A percentile compares a stretch with the other conserved stretches of the same genome.
phyloP scores from a whole-genome alignment of 768 basidiomycete species.

The Agaricus sinodeliciosus region DNA sequence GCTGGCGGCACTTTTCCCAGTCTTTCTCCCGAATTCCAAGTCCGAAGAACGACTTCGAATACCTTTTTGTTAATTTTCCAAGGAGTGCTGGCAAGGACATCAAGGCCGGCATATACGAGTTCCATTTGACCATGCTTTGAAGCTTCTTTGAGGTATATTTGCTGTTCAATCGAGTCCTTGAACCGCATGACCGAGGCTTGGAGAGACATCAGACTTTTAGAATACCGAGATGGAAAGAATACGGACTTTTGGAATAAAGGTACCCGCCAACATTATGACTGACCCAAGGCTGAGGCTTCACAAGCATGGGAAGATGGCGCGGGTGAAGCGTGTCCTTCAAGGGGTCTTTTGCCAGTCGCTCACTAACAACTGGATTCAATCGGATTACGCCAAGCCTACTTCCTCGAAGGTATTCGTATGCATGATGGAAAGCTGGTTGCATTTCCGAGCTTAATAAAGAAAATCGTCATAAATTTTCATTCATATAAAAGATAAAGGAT shows the following conservation, averaged over 20 bases:
- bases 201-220: constrained; percentile 5
- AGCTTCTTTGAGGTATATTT: constrained; percentile 69
- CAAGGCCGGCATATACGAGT: constrained; percentile 81
- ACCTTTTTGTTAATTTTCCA: constrained; percentile 83
- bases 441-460: constrained; percentile 48
- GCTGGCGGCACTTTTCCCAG: constrained; percentile 83
- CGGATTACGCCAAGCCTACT: constrained; percentile 90
- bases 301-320: constrained; percentile 92
- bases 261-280: constrained; percentile 76
- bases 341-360: constrained; percentile 70
- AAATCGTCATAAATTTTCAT: constrained; percentile 8
- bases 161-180: constrained; percentile 85
- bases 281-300: constrained; percentile 86
- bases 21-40: constrained; percentile 84
- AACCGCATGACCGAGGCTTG: constrained; percentile 81
- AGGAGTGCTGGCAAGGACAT: constrained; percentile 83
- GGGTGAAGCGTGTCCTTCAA: constrained; percentile 75
- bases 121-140: constrained; percentile 71
- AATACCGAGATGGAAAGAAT: not conserved
- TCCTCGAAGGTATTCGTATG: constrained; percentile 91
- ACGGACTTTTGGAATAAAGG: constrained; percentile 67
- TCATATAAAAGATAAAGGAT: not conserved
- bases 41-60: constrained; percentile 67
- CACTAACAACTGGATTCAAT: constrained; percentile 74
- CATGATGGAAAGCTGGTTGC: constrained; percentile 88